Evolutionary conservation across 1,139 yeast species (phyloP), one percentile per base, ranked within the genome.

Genomic region (Kodamaea alishanica): DNA sequence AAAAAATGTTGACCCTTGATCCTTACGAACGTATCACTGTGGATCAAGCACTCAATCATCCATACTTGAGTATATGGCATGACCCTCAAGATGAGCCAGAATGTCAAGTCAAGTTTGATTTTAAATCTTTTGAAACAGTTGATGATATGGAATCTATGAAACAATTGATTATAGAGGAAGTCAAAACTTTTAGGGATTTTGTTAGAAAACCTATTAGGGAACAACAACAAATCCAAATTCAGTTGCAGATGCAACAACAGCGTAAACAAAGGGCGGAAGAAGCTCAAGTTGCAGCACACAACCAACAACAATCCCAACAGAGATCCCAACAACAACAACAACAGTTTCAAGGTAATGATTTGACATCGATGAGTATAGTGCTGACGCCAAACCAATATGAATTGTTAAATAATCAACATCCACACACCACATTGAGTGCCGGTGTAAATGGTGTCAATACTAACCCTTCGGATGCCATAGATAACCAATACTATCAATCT

Each of bases 1-100:
- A 82, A 44, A 77, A 70, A 50, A 84, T 92, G 94, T 73, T 92
- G 32, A 81, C 95, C 8, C 75, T 92, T 44, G 97, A 92, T 57
- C 97, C 98, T 0, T 75, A 76, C 36, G 78, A 82, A 53, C 75
- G 98, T 60, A 88, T 92, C 36, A 79, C 94, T 0, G 97, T 90
- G 2, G 89, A 85, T 40, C 84, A 87, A 39, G 97, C 97, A 0
- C 72, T 92, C 43, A 77, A 79, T 45, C 98, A 92, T 61, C 95
- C 96, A 6, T 92, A 92, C 56, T 70, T 92, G 41, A 71, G 82
- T 39, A 84, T 92, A 27, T 92, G 98, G 98, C 97, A 90, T 59
- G 98, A 92, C 56, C 96, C 97, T 3, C 77, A 80, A 25, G 98
- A 92, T 58, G 98, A 92, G 61, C 96, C 96, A 4, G 81, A 74